Evolutionary conservation across 208 protist species (phyloP).

Genomic region (Crithidia acanthocephali): DNA sequence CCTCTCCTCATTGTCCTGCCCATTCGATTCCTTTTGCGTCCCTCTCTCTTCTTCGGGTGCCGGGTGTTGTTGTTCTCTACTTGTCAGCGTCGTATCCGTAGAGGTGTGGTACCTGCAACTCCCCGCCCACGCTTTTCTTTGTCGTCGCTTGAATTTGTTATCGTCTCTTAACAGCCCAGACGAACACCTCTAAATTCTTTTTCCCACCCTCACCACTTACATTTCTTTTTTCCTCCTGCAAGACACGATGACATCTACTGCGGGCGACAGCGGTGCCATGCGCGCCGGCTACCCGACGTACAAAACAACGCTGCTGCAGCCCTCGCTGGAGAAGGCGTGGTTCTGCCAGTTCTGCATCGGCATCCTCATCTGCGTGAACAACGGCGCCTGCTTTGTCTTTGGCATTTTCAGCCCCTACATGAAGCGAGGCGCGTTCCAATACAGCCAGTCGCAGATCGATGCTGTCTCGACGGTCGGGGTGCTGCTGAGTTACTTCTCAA

Average conservation of each 20-base stretch:
- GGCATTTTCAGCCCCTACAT: conserved; percentile 78
- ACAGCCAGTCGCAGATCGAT: conserved; percentile 69
- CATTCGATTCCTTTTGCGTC: too few relatives aligned
- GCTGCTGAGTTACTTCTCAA: conserved; percentile 82
- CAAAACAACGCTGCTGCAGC: conserved; percentile 1
- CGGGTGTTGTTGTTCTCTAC: too few relatives aligned
- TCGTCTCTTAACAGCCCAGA: too few relatives aligned
- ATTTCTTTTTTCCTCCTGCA: conserved; percentile 7
- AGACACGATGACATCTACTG: background rate
- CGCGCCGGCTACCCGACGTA: conserved; percentile 14
- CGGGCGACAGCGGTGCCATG: background rate
- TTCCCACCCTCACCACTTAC: too few relatives aligned
- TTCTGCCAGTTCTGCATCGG: conserved; percentile 83
- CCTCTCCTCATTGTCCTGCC: too few relatives aligned
- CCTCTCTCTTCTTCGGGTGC: too few relatives aligned
- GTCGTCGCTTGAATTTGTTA: too few relatives aligned
- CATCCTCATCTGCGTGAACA: conserved; percentile 80
- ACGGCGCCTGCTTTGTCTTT: conserved; percentile 84
- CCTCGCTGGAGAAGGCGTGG: conserved; percentile 61
- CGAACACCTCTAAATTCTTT: conserved; percentile 1
- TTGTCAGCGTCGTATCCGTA: too few relatives aligned
- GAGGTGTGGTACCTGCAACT: too few relatives aligned
- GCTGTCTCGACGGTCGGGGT: conserved; percentile 74
- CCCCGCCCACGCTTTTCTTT: too few relatives aligned
- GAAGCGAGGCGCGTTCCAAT: conserved; percentile 54